Evolutionary conservation across 208 protist genomes (phyloP), one percentile per base, ranked within the genome.

Genomic region (Crithidia sp.): DNA sequence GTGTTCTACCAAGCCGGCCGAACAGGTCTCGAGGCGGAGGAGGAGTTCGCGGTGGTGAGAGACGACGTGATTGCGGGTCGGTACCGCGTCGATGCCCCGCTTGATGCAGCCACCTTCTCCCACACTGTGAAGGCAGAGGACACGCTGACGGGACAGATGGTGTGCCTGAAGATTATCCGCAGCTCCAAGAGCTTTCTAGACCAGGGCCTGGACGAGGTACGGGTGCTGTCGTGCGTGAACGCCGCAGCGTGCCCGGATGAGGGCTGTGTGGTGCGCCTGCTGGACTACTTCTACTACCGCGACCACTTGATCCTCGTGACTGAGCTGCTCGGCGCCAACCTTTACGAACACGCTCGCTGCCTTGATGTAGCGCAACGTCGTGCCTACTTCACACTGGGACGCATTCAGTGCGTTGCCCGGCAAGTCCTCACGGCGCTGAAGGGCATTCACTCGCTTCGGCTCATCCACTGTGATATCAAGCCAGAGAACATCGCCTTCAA

Each of bases 381-480:
- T 56, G 68, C 77, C 14, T 98, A 96, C 77, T 98, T 98, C 76
- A 97, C 84, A 12, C 71, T 97, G 45, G 75, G 83, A 40, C 83
- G 92, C 9, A 63, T 98, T 17, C 92, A 96, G 70, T 67, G 71
- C 49, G 94, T 97, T 36, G 82, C 91, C 13, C 65, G 67, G 39
- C 85, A 93, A 79, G 81, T 95, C 45, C 81, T 97, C 14, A 88
- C 63, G 2, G 82, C 86, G 2, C 81, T 97, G 10, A 59, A 60
- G 36, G 96, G 92, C 60, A 79, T 97, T 44, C 94, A 98, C 81
- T 82, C 65, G n/a, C 67, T 97, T 12, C 59, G 77, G 14, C 70
- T 98, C 52, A 99, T 99, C 75, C 98, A 99, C 81, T 99, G 97
- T 73, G 98, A 99, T 76, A 91, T 99, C 68, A 99, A 99, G 77